Base-by-base conservation (phyloP, 106 monocot genomes). In the Vanilla planifolia region DNA sequence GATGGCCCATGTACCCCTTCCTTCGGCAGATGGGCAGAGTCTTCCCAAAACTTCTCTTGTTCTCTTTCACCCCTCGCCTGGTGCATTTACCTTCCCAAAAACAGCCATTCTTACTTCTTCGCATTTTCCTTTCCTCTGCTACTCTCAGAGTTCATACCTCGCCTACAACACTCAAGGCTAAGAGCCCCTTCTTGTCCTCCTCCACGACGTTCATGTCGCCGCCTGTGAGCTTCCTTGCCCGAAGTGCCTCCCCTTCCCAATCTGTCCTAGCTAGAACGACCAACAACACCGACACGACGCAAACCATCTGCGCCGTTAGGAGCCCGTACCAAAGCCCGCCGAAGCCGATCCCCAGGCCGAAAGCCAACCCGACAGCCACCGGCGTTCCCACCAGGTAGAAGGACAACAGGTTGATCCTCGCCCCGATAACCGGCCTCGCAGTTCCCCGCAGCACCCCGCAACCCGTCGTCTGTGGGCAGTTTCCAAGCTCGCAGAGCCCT, bases 391-490 rank as follows among this genome's bases (percentile, higher is more conserved):
- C 78, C 6, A 92, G 33, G 73, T 92, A 92, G 60, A 92, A 88
- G 6, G 92, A 87, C 45, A 80, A 47, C 17, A 92, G 44, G 33
- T 92, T 92, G 45, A 92, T 88, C 60, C 78, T 71, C 0, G 84
- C 92, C 8, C 77, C 92, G 16, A 75, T 60, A 2, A 78, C 84
- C 3, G 92, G 92, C 15, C 88, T 53, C 15, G 87, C 92, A 5
- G 84, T 81, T 37, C 88, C 92, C 33, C 92, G 80, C 27, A 92
- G 80, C 4, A 92, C 92, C 8, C 92, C 92, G 66, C 92, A 88
- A 4, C 84, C 92, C 6, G 88, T 84, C 3, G 92, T 88, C 63
- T 92, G 92, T 33, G 88, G 92, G 73, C 92, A 92, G 62, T 92
- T 92, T 22, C 84, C 92, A 14, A 92, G 73, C 75, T 92, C 92